Evolutionary conservation across 345 rosid genomes (phyloP).

Genomic region (Moringa oleifera): DNA sequence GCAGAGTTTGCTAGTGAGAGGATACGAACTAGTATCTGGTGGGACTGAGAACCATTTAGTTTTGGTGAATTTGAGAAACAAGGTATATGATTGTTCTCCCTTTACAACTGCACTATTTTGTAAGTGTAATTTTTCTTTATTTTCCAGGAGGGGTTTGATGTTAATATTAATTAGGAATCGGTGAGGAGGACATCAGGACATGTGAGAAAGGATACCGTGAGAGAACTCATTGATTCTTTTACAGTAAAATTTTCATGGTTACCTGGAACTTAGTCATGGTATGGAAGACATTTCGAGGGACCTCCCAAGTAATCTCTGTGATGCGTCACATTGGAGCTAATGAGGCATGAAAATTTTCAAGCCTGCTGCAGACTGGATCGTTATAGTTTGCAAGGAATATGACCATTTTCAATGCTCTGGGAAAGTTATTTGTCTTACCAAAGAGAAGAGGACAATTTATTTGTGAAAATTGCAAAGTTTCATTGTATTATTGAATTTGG

Average conservation of each 20-base stretch:
- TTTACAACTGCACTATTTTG: slow-evolving; percentile 1
- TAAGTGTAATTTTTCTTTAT: not conserved
- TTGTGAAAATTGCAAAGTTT: too few species aligned
- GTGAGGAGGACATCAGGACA: not conserved
- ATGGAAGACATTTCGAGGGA: not conserved
- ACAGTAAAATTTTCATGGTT: too few species aligned
- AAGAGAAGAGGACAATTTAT: too few species aligned
- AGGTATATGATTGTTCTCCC: slow-evolving; percentile 36
- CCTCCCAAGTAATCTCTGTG: not conserved
- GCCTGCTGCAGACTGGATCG: not conserved
- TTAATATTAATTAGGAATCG: too few species aligned
- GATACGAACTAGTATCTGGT: slow-evolving; percentile 91
- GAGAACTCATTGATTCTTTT: not conserved
- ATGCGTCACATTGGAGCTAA: not conserved
- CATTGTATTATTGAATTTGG: not conserved
- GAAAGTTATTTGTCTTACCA: not conserved
- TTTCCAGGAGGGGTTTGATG: too few species aligned
- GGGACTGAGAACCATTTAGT: slow-evolving; percentile 96
- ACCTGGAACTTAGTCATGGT: not conserved
- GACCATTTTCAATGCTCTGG: not conserved
- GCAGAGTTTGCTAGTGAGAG: slow-evolving; percentile 66
- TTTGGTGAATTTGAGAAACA: slow-evolving; percentile 74
- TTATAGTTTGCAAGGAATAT: not conserved
- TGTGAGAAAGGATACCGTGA: not conserved
- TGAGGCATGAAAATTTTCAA: not conserved